A percentile compares a stretch with the other conserved stretches of the same genome.
Evolutionary conservation across 805 yeast species (phyloP).

Genomic region (Saccharomycodes ludwigii): DNA sequence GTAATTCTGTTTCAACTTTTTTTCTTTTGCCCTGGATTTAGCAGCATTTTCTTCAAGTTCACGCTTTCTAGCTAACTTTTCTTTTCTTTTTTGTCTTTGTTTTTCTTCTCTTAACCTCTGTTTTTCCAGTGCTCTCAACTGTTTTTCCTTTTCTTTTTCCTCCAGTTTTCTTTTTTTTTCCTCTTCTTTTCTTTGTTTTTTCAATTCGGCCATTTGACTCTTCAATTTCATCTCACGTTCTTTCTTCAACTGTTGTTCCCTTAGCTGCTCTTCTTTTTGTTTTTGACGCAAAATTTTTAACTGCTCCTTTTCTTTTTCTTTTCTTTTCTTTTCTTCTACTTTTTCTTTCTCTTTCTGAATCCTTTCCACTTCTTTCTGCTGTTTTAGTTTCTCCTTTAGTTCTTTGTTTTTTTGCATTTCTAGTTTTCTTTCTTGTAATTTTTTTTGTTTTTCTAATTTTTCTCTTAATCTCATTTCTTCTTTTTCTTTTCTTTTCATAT

Average conservation of each 20-base stretch:
- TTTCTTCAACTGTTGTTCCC: constrained; percentile 1
- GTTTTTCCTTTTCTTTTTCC: constrained; percentile 7
- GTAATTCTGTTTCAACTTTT: too few relatives aligned
- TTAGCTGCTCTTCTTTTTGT: constrained; percentile 1
- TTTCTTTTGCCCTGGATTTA: background rate
- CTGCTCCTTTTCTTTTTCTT: constrained; percentile 2
- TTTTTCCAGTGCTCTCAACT: constrained; percentile 19
- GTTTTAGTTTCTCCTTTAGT: constrained; percentile 9
- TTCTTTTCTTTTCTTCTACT: constrained; percentile 7
- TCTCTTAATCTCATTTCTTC: constrained; percentile 1
- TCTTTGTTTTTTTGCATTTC: constrained; percentile 15
- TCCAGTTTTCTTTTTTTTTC: constrained; percentile 4
- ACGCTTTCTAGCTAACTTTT: constrained; percentile 8
- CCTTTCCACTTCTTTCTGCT: constrained; percentile 14
- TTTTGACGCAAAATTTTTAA: background rate
- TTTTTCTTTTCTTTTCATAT: constrained; percentile 7
- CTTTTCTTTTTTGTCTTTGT: constrained; percentile 13
- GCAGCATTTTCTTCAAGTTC: background rate
- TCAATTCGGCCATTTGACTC: constrained; percentile 4
- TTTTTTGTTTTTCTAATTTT: constrained; percentile 2
- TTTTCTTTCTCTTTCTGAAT: constrained; percentile 12
- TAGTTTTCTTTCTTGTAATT: constrained; percentile 13
- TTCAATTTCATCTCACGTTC: constrained; percentile 1
- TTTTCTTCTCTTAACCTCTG: constrained; percentile 20
- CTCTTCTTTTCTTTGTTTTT: constrained; percentile 5